phyloP scores from a whole-genome alignment of 352 stramenopile genomes.

The Globisporangium takayamanum region DNA sequence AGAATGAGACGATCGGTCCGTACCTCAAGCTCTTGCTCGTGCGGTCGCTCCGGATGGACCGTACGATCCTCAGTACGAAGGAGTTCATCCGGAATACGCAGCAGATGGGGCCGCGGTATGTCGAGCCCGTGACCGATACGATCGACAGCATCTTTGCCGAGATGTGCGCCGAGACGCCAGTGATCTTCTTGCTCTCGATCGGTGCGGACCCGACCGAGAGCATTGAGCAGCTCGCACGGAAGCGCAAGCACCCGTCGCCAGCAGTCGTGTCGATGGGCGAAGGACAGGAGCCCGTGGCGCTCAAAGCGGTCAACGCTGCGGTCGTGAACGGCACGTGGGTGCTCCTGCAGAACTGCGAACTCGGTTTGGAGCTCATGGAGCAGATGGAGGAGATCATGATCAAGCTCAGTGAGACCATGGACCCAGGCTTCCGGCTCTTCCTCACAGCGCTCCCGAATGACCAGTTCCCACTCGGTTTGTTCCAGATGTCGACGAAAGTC shows the following conservation, averaged over 20 bases:
- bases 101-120: conserved; percentile 95
- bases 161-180: conserved; percentile 93
- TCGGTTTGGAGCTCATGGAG: conserved; percentile 97
- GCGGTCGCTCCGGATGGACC: conserved; percentile 95
- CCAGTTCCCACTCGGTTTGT: conserved; percentile 94
- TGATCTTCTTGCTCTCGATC: conserved; percentile 97
- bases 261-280: conserved; percentile 97
- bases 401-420: conserved; percentile 94
- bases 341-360: conserved; percentile 97
- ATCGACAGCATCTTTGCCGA: conserved; percentile 97
- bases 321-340: conserved; percentile 98
- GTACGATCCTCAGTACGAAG: conserved; percentile 96
- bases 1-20: conserved; percentile 92
- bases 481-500: conserved; percentile 99
- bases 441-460: conserved; percentile 95
- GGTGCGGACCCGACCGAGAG: conserved; percentile 96
- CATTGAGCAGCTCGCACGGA: conserved; percentile 95
- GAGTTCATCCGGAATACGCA: conserved; percentile 96
- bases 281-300: conserved; percentile 95
- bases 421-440: conserved; percentile 96
- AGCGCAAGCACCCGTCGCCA: conserved; percentile 95
- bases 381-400: conserved; percentile 97
- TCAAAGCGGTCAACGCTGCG: conserved; percentile 95
- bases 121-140: conserved; percentile 98
- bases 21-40: conserved; percentile 97